Base-by-base conservation (phyloP, 768 basidiomycete genomes). In the Boletus patriciae region DNA sequence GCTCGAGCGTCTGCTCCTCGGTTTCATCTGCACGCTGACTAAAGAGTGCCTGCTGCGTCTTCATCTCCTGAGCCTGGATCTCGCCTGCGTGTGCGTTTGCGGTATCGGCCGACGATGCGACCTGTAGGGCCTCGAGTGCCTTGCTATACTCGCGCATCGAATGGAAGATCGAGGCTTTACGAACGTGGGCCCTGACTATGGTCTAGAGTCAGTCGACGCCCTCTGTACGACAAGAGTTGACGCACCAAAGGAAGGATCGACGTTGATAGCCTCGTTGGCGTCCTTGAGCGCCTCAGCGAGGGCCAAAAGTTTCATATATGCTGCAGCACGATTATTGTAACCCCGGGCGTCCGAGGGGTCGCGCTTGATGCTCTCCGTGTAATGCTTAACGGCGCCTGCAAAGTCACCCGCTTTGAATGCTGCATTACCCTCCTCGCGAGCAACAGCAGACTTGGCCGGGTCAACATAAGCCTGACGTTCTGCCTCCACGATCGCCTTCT, bases 251-350 rank as follows among this genome's bases (percentile, higher is more conserved):
- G 78, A 78, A 36, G 92, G 85, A 73, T 98, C 96, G 47, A 90
- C 83, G 74, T 86, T 88, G 79, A 98, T 94, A 25, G 97, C 94
- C 71, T 90, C 86, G 54, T 99, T 85, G 38, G 86, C 92, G 66
- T 99, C 97, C 74, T 98, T 98, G 68, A 98, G 80, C 2, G 95
- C 97, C 72, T 99, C 97, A 12, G 94, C 90, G 31, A 98, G 75
- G 2, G 97, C 97, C 42, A 83, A 83, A 40, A 99, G 85, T 77
- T 98, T 98, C 75, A 89, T 92, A 77, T 97, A 98, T 23, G 94
- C 95, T 29, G 94, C 89, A n/a, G 97, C 94, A 47, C 97, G 88
- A 77, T 99, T 99, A 73, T 96, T 98, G 78, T 98, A 99, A 10
- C 92, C 94, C 61, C 88, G 82, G 15, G 96, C 83, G 69, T 99